Evolutionary conservation across 1,139 yeast genomes (phyloP), one percentile per base, ranked within the genome.

Genomic region (Candida frijolesensis): DNA sequence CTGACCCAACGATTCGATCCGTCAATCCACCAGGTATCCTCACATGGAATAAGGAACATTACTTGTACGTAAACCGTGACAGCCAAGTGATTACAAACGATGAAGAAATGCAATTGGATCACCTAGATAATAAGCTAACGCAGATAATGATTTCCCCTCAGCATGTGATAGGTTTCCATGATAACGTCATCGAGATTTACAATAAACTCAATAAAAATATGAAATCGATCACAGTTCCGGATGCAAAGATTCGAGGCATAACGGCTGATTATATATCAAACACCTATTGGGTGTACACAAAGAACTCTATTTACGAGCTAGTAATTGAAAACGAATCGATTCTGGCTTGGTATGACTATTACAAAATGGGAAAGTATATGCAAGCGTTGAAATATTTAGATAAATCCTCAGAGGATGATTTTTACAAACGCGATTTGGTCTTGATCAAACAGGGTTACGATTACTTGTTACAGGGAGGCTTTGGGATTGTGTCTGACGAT

Each of bases 291-390:
- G 16, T 64, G 37, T 59, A 56, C 57, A 51, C 64, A 30, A 48
- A 48, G 37, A 47, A 54, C 55, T 51, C 60, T 49, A 57, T 68
- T 55, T 54, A 56, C 63, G 65, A 95, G 63, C 68, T 95, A 9
- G 76, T 89, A 3, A 72, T 89, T 9, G 79, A 76, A 32, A 80
- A 87, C 57, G 98, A 94, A 63, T 76, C 84, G 6, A 71, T 78
- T 5, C 86, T 89, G 22, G 85, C 91, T 3, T 90, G 97, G 97
- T 80, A 79, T 54, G 78, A 86, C 6, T 78, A 89, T 63, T 75
- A 87, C 51, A 82, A 80, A 42, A 75, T 81, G 61, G 79, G 82
- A 1, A 76, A 81, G 51, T 92, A 77, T 65, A 88, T 85, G 15
- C 83, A 83, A 48, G 97, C 98, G 0, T 69, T 91, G 44, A 60